phyloP scores from a whole-genome alignment of 2,329 filamentous ascomycete species.

The Ceratocystis cubensis region DNA sequence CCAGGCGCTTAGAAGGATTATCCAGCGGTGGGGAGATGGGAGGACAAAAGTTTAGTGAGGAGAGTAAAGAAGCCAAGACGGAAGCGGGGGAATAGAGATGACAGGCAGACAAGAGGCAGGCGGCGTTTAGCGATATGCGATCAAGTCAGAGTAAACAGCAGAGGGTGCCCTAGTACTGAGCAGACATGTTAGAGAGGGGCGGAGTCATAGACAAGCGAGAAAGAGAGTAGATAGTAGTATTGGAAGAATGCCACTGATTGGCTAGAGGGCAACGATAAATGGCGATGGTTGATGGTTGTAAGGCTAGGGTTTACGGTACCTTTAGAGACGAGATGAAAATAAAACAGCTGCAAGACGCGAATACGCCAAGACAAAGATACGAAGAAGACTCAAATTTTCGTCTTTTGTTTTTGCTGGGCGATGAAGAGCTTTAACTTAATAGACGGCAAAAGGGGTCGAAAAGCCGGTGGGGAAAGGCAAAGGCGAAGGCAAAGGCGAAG shows the following conservation, averaged over 20 bases:
- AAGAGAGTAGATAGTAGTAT: not conserved
- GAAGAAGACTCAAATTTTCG: no score
- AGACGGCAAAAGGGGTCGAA: not conserved
- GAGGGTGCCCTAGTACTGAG: not conserved
- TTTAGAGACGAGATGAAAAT: no score
- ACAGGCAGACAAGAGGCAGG: not conserved
- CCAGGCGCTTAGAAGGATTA: no score
- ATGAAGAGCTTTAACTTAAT: no score
- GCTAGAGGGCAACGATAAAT: no score
- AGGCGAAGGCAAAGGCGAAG: not conserved
- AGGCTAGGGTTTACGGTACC: no score
- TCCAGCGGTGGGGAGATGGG: not conserved
- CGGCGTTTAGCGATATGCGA: not conserved
- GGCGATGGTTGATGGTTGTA: no score
- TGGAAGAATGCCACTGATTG: no score
- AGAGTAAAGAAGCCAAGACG: not conserved
- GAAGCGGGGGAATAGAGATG: constrained; percentile 1
- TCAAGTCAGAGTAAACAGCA: not conserved
- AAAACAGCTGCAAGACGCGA: no score
- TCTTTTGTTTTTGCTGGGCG: no score
- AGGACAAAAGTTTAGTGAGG: not conserved
- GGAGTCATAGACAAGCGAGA: not conserved
- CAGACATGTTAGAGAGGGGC: not conserved
- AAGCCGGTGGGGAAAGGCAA: not conserved
- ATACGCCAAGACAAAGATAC: no score